phyloP scores from a whole-genome alignment of 73 alveolate species.

The Blepharisma stoltei region DNA sequence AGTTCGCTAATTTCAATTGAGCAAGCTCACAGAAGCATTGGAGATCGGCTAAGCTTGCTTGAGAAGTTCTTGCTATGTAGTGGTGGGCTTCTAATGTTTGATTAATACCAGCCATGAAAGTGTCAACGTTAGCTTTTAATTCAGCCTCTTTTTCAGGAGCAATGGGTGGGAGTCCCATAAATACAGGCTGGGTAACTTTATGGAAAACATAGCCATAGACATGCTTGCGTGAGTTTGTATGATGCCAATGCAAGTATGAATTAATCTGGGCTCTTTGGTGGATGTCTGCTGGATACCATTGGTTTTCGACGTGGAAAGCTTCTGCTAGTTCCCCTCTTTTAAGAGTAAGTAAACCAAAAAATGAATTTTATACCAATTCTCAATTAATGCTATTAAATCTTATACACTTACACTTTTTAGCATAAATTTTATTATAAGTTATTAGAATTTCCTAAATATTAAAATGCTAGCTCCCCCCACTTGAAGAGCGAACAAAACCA shows the following conservation, averaged over 20 bases:
- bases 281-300: conserved; percentile 17
- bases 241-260: conserved; percentile 29
- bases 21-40: conserved; percentile 46
- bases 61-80: conserved; percentile 25
- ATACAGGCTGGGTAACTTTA: not conserved
- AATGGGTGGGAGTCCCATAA: not conserved
- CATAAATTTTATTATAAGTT: too few relatives aligned
- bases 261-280: not conserved
- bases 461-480: too few relatives aligned
- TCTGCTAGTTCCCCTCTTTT: too few relatives aligned
- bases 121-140: not conserved
- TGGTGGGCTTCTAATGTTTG: conserved; percentile 7
- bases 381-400: too few relatives aligned
- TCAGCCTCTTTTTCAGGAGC: conserved; percentile 1
- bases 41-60: conserved; percentile 45
- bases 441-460: too few relatives aligned
- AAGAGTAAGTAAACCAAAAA: too few relatives aligned
- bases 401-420: too few relatives aligned
- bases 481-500: too few relatives aligned
- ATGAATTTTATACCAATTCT: too few relatives aligned
- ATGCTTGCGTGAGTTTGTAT: not conserved
- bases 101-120: not conserved
- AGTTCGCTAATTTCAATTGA: conserved; percentile 34
- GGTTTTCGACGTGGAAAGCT: not conserved
- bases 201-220: not conserved